Conservation (phyloP, 1,139 yeast genomes). For the Diutina neorugosa region DNA sequence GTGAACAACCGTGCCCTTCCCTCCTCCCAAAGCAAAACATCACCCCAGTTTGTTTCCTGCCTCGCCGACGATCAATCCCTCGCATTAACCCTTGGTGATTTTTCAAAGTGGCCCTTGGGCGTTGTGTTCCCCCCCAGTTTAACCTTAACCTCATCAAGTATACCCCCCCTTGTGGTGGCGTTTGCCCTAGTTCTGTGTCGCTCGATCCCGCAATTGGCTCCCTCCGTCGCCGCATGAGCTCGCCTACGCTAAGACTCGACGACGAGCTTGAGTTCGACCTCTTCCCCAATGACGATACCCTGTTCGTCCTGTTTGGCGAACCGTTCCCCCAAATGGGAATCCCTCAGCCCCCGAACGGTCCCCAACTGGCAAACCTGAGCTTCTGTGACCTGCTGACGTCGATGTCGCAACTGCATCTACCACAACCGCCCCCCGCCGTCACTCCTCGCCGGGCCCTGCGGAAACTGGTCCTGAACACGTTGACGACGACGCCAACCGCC, state of each 20-base stretch:
- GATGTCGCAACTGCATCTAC: neutral
- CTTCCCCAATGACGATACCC: neutral
- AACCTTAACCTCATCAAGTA: too few species aligned
- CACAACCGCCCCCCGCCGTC: slow-evolving; percentile 5
- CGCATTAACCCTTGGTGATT: too few species aligned
- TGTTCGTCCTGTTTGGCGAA: slow-evolving; percentile 3
- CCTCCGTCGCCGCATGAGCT: neutral
- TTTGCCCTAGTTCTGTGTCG: too few species aligned
- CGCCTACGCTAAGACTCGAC: neutral
- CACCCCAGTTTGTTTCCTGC: too few species aligned
- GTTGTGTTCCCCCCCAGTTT: too few species aligned
- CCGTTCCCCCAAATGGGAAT: neutral
- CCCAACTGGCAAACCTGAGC: neutral
- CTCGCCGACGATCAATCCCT: too few species aligned
- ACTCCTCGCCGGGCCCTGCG: slow-evolving; percentile 23
- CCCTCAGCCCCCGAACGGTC: neutral
- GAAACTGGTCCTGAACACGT: slow-evolving; percentile 21
- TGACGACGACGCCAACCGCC: slow-evolving; percentile 17
- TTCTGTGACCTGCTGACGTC: neutral
- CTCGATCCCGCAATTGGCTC: too few species aligned
- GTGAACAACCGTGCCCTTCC: too few species aligned
- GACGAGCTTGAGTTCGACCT: slow-evolving; percentile 4
- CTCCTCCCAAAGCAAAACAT: too few species aligned
- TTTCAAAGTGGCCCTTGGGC: too few species aligned
- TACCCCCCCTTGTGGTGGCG: too few species aligned